phyloP scores from a whole-genome alignment of 2,329 filamentous ascomycete species.

The Curvularia sp. region DNA sequence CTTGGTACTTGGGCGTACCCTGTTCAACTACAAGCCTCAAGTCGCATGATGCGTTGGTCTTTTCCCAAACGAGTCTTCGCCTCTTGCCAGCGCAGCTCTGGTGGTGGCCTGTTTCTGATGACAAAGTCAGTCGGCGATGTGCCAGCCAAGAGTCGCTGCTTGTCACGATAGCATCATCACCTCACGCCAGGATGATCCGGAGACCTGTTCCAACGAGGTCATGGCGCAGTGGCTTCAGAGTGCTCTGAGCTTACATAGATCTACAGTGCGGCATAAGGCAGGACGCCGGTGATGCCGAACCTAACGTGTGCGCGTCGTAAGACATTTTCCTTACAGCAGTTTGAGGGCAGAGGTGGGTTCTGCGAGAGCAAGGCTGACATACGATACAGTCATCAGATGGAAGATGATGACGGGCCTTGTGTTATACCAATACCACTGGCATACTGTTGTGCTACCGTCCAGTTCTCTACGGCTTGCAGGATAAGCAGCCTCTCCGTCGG shows the following conservation, averaged over 20 bases:
- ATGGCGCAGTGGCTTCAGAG: conserved; percentile 17
- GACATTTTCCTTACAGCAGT: background rate
- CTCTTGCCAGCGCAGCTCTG: conserved; percentile 21
- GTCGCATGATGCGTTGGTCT: conserved; percentile 24
- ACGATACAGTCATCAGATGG: conserved; percentile 1
- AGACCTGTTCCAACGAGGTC: conserved; percentile 22
- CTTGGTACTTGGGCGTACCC: conserved; percentile 14
- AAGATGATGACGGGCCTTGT: conserved; percentile 1
- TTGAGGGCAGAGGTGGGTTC: background rate
- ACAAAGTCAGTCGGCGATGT: background rate
- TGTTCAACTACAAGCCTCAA: conserved; percentile 4
- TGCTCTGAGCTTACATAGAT: conserved; percentile 23
- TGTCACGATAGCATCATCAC: conserved; percentile 3
- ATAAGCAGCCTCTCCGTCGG: conserved; percentile 38
- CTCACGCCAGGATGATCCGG: conserved; percentile 19
- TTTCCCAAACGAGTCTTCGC: conserved; percentile 14
- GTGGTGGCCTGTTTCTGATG: conserved; percentile 2
- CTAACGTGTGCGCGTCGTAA: conserved; percentile 11
- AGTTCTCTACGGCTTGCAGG: conserved; percentile 21
- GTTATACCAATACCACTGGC: background rate
- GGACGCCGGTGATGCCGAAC: conserved; percentile 17
- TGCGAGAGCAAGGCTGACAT: conserved; percentile 12
- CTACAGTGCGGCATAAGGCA: conserved; percentile 11
- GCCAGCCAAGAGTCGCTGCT: conserved; percentile 1
- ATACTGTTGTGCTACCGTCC: conserved; percentile 1